Evolutionary conservation across 768 basidiomycete genomes (phyloP).

Genomic region (Psilocybe cubensis): DNA sequence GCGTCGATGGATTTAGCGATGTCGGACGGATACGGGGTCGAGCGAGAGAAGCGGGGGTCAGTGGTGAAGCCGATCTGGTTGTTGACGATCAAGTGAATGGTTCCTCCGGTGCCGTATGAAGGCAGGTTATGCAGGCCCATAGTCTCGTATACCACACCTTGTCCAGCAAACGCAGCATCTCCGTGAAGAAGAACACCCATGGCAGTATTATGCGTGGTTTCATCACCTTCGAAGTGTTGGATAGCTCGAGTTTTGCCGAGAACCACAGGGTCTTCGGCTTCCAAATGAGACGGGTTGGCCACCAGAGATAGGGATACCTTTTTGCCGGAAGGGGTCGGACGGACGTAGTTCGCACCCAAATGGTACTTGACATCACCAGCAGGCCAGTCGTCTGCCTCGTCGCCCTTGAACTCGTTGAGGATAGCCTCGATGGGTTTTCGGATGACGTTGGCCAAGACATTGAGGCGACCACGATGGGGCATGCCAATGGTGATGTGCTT

Average conservation of each 20-base stretch:
- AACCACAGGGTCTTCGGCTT: slow-evolving; percentile 98
- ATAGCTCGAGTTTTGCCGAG: slow-evolving; percentile 98
- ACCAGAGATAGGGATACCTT: slow-evolving; percentile 97
- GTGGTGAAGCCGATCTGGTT: slow-evolving; percentile 99
- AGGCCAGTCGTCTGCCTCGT: slow-evolving; percentile 67
- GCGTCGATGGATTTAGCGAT: slow-evolving; percentile 98
- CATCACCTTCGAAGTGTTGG: slow-evolving; percentile 92
- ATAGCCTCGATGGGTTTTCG: slow-evolving; percentile 98
- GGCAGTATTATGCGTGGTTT: slow-evolving; percentile 77
- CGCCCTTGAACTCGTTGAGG: slow-evolving; percentile 93
- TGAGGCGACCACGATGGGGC: slow-evolving; percentile 98
- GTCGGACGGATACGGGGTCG: slow-evolving; percentile 97
- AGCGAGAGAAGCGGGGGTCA: slow-evolving; percentile 95
- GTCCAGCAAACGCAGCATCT: slow-evolving; percentile 98
- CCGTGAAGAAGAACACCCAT: slow-evolving; percentile 97
- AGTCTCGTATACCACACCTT: slow-evolving; percentile 98
- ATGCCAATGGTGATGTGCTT: slow-evolving; percentile 98
- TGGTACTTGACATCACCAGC: slow-evolving; percentile 99
- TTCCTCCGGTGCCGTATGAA: slow-evolving; percentile 96
- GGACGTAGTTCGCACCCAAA: slow-evolving; percentile 97
- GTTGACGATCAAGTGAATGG: slow-evolving; percentile 97
- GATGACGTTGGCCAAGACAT: slow-evolving; percentile 97
- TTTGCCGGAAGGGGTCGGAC: slow-evolving; percentile 97
- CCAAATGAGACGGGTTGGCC: slow-evolving; percentile 97
- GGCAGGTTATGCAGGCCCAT: slow-evolving; percentile 98